phyloP scores from a whole-genome alignment of 306 rosid species.

The Crataegus laevigata region DNA sequence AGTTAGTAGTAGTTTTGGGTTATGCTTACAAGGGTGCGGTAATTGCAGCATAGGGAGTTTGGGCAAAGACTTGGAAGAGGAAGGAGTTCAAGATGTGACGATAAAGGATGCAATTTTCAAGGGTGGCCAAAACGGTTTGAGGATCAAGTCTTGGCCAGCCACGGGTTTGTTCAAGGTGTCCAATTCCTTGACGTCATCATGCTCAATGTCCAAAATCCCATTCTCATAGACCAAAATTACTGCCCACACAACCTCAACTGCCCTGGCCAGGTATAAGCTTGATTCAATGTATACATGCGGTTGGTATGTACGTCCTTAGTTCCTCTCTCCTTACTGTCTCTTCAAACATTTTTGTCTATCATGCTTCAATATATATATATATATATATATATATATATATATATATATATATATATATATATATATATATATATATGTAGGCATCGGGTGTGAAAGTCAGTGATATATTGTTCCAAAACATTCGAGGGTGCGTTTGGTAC shows the following conservation, averaged over 20 bases:
- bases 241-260: constrained; percentile 11
- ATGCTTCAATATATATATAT: not conserved
- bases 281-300: no score
- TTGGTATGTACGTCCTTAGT: no score
- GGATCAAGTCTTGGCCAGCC: constrained; percentile 5
- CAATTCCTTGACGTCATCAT: constrained; percentile 1
- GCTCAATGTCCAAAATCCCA: constrained; percentile 18
- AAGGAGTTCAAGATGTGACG: constrained; percentile 8
- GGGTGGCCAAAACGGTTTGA: not conserved
- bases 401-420: no score
- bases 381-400: no score
- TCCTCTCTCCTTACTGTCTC: no score
- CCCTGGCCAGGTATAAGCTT: not conserved
- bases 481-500: no score
- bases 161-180: no score
- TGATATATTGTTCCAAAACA: not conserved
- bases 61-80: not conserved
- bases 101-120: not conserved
- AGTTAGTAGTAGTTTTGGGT: not conserved
- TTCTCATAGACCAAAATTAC: constrained; percentile 8
- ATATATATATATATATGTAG: no score
- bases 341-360: not conserved
- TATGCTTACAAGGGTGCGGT: not conserved
- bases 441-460: not conserved
- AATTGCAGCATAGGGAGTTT: not conserved